phyloP scores from a whole-genome alignment of 768 basidiomycete species.

The Termitomyces sp. region DNA sequence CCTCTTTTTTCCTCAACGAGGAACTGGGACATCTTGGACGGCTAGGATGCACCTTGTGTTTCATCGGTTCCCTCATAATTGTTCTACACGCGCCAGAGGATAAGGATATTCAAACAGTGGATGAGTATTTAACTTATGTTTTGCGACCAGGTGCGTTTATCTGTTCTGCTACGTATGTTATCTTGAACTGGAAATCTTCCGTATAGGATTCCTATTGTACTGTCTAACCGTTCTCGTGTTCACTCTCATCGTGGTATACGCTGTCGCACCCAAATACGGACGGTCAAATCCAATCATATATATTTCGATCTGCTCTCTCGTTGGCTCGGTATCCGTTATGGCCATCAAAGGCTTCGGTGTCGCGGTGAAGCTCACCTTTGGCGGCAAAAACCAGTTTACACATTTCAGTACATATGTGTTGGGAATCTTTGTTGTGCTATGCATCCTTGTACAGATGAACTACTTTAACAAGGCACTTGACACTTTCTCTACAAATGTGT shows the following conservation, averaged over 20 bases:
- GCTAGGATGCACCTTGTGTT: slow-evolving; percentile 76
- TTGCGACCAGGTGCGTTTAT: slow-evolving; percentile 73
- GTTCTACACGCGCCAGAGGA: slow-evolving; percentile 96
- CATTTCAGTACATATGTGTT: slow-evolving; percentile 97
- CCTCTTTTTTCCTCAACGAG: slow-evolving; percentile 90
- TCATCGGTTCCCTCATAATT: slow-evolving; percentile 89
- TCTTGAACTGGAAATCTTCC: not conserved
- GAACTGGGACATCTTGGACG: slow-evolving; percentile 91
- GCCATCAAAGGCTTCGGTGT: slow-evolving; percentile 98
- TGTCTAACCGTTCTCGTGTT: slow-evolving; percentile 82
- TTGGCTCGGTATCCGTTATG: slow-evolving; percentile 98
- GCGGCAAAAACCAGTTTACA: slow-evolving; percentile 92
- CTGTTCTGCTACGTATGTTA: not conserved
- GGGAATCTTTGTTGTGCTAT: slow-evolving; percentile 71
- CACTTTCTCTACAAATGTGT: slow-evolving; percentile 97
- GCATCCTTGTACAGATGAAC: slow-evolving; percentile 92
- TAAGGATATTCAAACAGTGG: slow-evolving; percentile 87
- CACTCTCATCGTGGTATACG: slow-evolving; percentile 82
- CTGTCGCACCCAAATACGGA: slow-evolving; percentile 79
- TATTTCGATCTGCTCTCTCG: slow-evolving; percentile 93
- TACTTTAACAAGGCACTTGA: slow-evolving; percentile 99
- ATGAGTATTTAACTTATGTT: slow-evolving; percentile 90
- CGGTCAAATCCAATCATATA: slow-evolving; percentile 87
- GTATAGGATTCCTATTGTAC: slow-evolving; percentile 83
- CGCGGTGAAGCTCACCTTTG: slow-evolving; percentile 89